A percentile compares a stretch with the other conserved stretches of the same genome.
Conservation (phyloP, 441 rosid genomes). For the Capsella rubella region DNA sequence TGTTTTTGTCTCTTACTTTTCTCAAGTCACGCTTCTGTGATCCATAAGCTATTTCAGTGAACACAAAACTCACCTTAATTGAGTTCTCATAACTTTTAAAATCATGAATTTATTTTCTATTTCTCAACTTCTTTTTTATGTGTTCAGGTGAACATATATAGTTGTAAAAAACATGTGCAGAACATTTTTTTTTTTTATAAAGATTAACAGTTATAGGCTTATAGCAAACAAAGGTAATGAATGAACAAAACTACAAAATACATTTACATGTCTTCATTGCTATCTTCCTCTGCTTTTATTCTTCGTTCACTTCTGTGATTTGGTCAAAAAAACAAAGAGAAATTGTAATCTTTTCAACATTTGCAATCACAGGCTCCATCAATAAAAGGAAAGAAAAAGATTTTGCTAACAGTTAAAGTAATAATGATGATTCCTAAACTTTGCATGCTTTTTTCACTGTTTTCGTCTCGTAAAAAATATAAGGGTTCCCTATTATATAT, state of each 20-base stretch:
- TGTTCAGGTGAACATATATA: not conserved
- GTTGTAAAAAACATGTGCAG: not conserved
- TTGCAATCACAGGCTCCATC: constrained; percentile 31
- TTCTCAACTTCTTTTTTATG: not conserved
- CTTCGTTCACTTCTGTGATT: constrained; percentile 33
- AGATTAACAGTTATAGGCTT: not conserved
- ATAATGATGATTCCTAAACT: constrained; percentile 24
- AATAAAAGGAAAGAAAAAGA: constrained; percentile 29
- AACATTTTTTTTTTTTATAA: not conserved
- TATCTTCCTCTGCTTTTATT: constrained; percentile 6
- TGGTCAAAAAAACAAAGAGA: constrained; percentile 29
- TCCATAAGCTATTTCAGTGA: constrained; percentile 7
- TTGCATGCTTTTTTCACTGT: constrained; percentile 26
- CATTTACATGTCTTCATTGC: constrained; percentile 18
- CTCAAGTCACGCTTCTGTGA: constrained; percentile 34
- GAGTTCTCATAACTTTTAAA: not conserved
- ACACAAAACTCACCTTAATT: not conserved
- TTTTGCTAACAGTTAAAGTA: constrained; percentile 38
- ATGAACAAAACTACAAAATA: not conserved
- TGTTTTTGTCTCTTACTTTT: constrained; percentile 29
- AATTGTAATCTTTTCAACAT: constrained; percentile 20
- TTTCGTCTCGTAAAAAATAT: not conserved
- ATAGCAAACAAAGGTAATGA: too few relatives aligned
- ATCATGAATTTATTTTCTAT: constrained; percentile 1
- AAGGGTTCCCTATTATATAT: not conserved